Conservation (phyloP, 164 flowering plant species). For the Liquidambar formosana region DNA sequence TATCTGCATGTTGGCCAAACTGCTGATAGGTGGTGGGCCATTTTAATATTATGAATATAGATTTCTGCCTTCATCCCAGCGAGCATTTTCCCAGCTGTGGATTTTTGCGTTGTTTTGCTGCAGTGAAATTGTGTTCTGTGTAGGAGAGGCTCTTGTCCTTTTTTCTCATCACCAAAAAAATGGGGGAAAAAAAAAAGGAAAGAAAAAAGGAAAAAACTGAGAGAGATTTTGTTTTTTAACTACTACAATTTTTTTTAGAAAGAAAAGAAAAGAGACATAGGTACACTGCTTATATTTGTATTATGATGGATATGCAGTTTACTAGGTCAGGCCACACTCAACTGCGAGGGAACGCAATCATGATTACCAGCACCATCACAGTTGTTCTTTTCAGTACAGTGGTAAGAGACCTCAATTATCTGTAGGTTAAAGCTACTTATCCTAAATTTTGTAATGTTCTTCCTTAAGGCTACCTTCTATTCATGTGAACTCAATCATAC, state of each 20-base stretch:
- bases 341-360: conserved; percentile 44
- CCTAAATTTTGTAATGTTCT: background rate
- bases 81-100: background rate
- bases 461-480: background rate
- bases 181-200: no score
- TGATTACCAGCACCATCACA: conserved; percentile 69
- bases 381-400: conserved; percentile 57
- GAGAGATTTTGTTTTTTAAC: no score
- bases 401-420: conserved; percentile 28
- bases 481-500: background rate
- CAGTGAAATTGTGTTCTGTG: background rate
- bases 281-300: background rate
- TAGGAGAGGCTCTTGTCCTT: background rate
- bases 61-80: background rate
- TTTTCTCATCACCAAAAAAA: background rate
- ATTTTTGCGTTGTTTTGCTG: background rate
- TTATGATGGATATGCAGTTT: conserved; percentile 39
- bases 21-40: no score
- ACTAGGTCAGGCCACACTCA: conserved; percentile 48
- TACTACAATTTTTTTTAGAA: no score
- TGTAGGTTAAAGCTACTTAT: background rate
- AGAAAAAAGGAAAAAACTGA: no score
- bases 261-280: no score
- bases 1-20: no score
- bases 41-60: background rate